Percentiles rank a stretch among this genome's conserved stretches.
Conservation (phyloP, 805 yeast genomes). For the Candida koratica region DNA sequence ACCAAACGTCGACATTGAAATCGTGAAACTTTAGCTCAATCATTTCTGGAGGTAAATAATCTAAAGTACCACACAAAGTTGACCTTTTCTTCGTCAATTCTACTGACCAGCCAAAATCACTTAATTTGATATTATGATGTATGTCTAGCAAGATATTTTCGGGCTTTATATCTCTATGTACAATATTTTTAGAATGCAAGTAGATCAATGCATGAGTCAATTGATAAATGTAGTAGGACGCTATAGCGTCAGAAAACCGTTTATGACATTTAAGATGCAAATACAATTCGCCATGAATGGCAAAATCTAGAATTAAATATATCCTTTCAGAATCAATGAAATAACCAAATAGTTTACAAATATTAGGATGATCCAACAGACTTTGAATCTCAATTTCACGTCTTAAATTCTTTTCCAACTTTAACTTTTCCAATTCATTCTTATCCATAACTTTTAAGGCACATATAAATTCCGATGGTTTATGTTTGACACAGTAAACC, state of each 20-base stretch:
- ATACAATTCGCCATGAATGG: slow-evolving; percentile 83
- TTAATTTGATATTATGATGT: slow-evolving; percentile 72
- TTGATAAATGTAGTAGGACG: slow-evolving; percentile 77
- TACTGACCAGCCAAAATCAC: slow-evolving; percentile 97
- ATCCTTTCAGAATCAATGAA: slow-evolving; percentile 80
- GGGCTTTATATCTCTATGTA: slow-evolving; percentile 92
- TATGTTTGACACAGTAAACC: slow-evolving; percentile 85
- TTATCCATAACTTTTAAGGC: slow-evolving; percentile 92
- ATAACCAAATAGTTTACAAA: slow-evolving; percentile 78
- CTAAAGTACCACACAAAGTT: slow-evolving; percentile 93
- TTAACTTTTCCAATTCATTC: slow-evolving; percentile 66
- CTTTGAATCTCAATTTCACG: slow-evolving; percentile 92
- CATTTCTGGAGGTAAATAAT: slow-evolving; percentile 94
- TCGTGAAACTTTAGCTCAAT: slow-evolving; percentile 80
- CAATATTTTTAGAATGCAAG: slow-evolving; percentile 73
- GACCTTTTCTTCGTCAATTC: slow-evolving; percentile 43
- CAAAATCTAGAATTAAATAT: slow-evolving; percentile 79
- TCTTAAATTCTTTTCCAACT: slow-evolving; percentile 79
- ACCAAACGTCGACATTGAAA: slow-evolving; percentile 83
- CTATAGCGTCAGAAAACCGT: slow-evolving; percentile 66
- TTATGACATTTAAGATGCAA: slow-evolving; percentile 61
- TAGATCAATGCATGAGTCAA: slow-evolving; percentile 76
- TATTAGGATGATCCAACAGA: slow-evolving; percentile 69
- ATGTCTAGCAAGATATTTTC: slow-evolving; percentile 81
- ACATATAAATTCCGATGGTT: slow-evolving; percentile 69